Evolutionary conservation across 176 grass and related monocot genomes (phyloP), one percentile per base, ranked within the genome.

Genomic region (Triticum dicoccoides): DNA sequence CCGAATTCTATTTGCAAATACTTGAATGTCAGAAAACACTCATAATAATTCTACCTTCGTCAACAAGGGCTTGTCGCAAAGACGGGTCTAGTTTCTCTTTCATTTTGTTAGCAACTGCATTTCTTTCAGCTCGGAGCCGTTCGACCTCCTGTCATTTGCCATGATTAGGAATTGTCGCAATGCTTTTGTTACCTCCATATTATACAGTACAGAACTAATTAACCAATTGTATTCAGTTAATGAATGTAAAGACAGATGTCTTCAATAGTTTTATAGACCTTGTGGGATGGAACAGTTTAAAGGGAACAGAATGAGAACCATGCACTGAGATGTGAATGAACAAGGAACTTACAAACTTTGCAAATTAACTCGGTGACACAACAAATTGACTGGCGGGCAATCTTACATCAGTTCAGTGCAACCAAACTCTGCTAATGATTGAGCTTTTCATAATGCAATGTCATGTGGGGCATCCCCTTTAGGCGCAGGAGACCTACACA

Each of bases 61-160:
- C 92, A 65, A 98, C 93, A 80, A 96, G 93, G 77, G 96, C 82
- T 85, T 96, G 90, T 56, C 93, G 96, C 38, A 96, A 84, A 81
- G 88, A 94, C 82, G 89, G 86, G 27, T 96, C 96, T 27, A 96
- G 79, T 87, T 98, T 98, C 61, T 90, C 90, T 94, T 96, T 98
- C 93, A 98, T 98, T 85, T 96, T 98, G 44, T 91, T 96, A 80
- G 96, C 92, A 83, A 98, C 90, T 8, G 84, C 74, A 90, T 98
- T 98, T 88, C 96, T 92, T 86, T 98, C 93, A 90, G 92, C 93
- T 81, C 93, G 88, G 54, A 98, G 93, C 25, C 82, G 69, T 91
- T 98, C 96, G 61, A 98, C 96, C 76, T 98, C 96, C 96, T 98
- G 96, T 45, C 90, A 96, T 98, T 92, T 94, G 88, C 86, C 65